Conservation (phyloP, 345 rosid genomes). For the Euphorbia tirucalli region DNA sequence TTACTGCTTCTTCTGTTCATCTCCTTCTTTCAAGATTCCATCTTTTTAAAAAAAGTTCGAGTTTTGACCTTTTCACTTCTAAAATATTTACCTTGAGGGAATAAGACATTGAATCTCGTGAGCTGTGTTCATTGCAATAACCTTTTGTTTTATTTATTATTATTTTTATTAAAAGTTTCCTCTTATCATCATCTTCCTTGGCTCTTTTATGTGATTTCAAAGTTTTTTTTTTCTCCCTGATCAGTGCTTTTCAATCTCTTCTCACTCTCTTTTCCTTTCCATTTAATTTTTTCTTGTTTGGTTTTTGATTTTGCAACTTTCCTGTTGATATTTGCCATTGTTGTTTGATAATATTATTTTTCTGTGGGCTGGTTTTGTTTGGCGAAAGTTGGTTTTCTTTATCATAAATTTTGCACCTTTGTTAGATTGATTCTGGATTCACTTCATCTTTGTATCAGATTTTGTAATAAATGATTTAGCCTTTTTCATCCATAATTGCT, state of each 20-base stretch:
- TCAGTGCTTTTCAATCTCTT: no score
- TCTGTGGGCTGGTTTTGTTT: neutral
- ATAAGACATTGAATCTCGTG: conserved; percentile 26
- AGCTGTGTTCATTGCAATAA: neutral
- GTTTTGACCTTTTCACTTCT: conserved; percentile 2
- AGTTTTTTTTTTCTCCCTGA: no score
- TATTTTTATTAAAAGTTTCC: neutral
- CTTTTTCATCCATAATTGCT: neutral
- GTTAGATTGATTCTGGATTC: neutral
- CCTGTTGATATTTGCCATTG: neutral
- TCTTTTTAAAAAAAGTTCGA: neutral
- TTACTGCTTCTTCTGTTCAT: no score
- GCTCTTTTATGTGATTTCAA: no score
- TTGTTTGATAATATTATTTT: no score
- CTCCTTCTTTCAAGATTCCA: neutral
- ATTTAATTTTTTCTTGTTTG: neutral
- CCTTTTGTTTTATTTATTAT: conserved; percentile 1
- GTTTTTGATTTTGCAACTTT: neutral
- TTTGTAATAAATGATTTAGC: neutral
- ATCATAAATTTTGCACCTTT: neutral
- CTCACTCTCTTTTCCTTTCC: neutral
- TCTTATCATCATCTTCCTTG: no score
- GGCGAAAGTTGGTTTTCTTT: neutral
- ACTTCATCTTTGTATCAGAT: no score
- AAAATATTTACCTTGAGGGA: neutral